Percentiles rank a stretch among this genome's conserved stretches.
phyloP scores from a whole-genome alignment of 2,329 filamentous ascomycete species.

The Clarireedia paspali region DNA sequence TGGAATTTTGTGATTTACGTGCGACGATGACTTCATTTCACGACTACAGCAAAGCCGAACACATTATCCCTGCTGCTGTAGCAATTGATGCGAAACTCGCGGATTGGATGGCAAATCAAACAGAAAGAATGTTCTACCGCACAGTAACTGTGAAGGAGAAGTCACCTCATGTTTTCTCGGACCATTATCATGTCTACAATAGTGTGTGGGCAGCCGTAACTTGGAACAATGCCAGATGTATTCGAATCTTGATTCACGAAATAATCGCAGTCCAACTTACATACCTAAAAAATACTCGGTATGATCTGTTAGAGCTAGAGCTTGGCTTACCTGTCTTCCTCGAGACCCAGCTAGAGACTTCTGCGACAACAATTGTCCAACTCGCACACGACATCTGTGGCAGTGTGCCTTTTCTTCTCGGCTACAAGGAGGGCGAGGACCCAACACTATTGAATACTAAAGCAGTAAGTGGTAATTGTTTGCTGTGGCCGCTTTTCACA shows the following conservation, averaged over 20 bases:
- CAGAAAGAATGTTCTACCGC: constrained; percentile 14
- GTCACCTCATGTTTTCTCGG: constrained; percentile 20
- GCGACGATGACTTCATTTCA: constrained; percentile 19
- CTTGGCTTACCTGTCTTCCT: constrained; percentile 6
- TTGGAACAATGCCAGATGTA: constrained; percentile 24
- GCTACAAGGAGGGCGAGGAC: constrained; percentile 9
- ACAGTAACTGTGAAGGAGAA: constrained; percentile 12
- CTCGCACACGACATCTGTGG: constrained; percentile 23
- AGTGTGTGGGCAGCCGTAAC: constrained; percentile 20
- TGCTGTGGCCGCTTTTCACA: constrained; percentile 24
- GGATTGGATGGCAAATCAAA: constrained; percentile 13
- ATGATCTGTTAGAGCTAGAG: not conserved
- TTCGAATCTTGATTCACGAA: constrained; percentile 24
- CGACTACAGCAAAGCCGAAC: constrained; percentile 19
- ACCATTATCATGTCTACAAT: constrained; percentile 23
- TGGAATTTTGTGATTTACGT: constrained; percentile 20
- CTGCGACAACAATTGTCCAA: constrained; percentile 14
- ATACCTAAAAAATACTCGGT: constrained; percentile 12
- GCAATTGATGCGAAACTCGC: constrained; percentile 18
- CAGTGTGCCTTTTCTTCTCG: constrained; percentile 20
- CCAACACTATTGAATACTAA: constrained; percentile 8
- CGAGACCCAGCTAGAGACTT: constrained; percentile 14
- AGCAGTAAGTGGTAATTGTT: constrained; percentile 18
- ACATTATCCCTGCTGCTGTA: constrained; percentile 12
- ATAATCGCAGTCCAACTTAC: constrained; percentile 19